Evolutionary conservation across 495 filamentous ascomycete genomes (phyloP).

Genomic region (Gamarada debralockiae): DNA sequence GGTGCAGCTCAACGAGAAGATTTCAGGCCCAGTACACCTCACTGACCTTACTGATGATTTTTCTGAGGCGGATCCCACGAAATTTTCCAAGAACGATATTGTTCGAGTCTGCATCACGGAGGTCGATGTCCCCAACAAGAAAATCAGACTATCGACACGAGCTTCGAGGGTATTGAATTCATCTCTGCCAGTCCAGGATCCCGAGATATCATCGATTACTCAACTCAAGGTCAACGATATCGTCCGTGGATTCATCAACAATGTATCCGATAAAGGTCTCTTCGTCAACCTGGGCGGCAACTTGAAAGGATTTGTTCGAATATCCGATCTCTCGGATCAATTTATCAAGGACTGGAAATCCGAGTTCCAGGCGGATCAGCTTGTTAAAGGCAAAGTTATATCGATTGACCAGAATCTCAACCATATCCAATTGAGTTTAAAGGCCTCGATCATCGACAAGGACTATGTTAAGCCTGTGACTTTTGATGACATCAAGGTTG

Average conservation of each 20-base stretch:
- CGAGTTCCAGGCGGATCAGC: constrained; percentile 77
- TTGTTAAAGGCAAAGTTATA: constrained; percentile 83
- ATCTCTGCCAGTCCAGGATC: constrained; percentile 75
- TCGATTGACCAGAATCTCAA: constrained; percentile 57
- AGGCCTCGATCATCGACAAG: constrained; percentile 75
- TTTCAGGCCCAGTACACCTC: constrained; percentile 71
- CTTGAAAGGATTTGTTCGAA: constrained; percentile 74
- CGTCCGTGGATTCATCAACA: constrained; percentile 84
- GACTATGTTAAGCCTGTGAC: constrained; percentile 66
- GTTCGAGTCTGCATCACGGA: constrained; percentile 77
- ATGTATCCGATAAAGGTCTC: constrained; percentile 78
- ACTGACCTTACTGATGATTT: constrained; percentile 86
- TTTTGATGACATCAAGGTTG: constrained; percentile 68
- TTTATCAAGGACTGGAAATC: constrained; percentile 96
- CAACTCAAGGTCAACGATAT: constrained; percentile 77
- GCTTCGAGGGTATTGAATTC: constrained; percentile 88
- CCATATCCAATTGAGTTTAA: constrained; percentile 81
- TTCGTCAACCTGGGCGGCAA: constrained; percentile 77
- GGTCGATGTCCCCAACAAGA: constrained; percentile 80
- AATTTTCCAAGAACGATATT: constrained; percentile 75
- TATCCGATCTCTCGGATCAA: constrained; percentile 84
- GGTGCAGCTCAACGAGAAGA: constrained; percentile 74
- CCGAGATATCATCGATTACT: constrained; percentile 62
- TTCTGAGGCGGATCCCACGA: constrained; percentile 58
- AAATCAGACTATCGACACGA: constrained; percentile 72